phyloP scores from a whole-genome alignment of 2,329 filamentous ascomycete genomes.

The Penicillium fuscoglaucum region DNA sequence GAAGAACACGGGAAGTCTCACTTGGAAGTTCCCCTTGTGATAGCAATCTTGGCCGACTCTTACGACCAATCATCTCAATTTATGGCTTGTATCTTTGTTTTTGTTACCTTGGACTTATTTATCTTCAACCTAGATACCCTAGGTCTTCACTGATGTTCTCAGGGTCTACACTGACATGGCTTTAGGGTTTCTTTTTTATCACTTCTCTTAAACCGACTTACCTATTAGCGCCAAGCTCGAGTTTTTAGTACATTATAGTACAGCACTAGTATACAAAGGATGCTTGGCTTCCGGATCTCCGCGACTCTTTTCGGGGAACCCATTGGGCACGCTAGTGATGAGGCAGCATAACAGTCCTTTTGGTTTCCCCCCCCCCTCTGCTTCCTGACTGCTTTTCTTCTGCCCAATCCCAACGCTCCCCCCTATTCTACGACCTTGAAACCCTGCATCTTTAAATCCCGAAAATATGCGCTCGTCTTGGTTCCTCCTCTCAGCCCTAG shows the following conservation, averaged over 20 bases:
- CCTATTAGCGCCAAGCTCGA: not conserved
- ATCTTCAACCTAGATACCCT: not conserved
- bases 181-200: not conserved
- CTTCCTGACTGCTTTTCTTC: not conserved
- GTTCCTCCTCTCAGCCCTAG: slow-evolving; percentile 4
- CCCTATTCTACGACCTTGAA: not conserved
- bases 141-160: not conserved
- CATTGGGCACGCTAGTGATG: not conserved
- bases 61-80: not conserved
- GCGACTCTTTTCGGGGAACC: not conserved
- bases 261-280: not conserved
- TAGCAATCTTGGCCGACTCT: not conserved
- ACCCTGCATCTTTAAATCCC: not conserved
- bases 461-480: slow-evolving; percentile 9
- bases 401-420: not conserved
- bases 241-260: not conserved
- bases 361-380: too few species aligned
- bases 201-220: not conserved
- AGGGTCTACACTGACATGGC: not conserved
- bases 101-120: not conserved
- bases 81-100: not conserved
- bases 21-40: not conserved
- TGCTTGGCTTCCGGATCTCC: not conserved
- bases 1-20: not conserved
- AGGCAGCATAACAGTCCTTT: not conserved